Evolutionary conservation across 768 basidiomycete genomes (phyloP).

Genomic region (Trichaptum fuscoviolaceum): DNA sequence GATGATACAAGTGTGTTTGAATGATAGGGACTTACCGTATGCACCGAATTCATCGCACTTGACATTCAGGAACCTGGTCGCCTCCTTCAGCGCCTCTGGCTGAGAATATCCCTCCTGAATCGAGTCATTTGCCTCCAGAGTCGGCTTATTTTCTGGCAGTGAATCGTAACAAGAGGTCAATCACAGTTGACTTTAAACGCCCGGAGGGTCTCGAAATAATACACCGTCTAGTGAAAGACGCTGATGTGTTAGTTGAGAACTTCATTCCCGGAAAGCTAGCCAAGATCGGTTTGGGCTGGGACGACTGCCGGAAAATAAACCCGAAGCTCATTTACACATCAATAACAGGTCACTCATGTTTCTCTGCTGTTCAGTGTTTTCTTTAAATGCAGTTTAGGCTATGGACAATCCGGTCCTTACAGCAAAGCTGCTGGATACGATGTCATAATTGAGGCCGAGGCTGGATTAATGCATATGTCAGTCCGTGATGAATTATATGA

Average conservation of each 20-base stretch:
- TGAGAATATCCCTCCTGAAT: constrained; percentile 40
- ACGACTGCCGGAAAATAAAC: constrained; percentile 74
- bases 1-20: constrained; percentile 77
- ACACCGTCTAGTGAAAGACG: constrained; percentile 58
- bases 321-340: constrained; percentile 81
- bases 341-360: constrained; percentile 62
- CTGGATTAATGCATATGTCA: constrained; percentile 92
- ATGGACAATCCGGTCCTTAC: constrained; percentile 89
- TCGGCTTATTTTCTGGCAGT: constrained; percentile 88
- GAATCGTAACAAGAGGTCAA: constrained; percentile 86
- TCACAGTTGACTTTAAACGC: constrained; percentile 85
- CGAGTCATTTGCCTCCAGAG: constrained; percentile 74
- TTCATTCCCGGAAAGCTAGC: constrained; percentile 82
- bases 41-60: constrained; percentile 14
- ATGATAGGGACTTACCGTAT: constrained; percentile 9
- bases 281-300: constrained; percentile 80
- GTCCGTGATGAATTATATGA: constrained; percentile 23
- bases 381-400: constrained; percentile 37
- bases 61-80: constrained; percentile 25
- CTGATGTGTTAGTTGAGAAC: constrained; percentile 90
- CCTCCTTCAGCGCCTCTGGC: constrained; percentile 35
- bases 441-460: constrained; percentile 82
- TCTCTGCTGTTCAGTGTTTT: constrained; percentile 20
- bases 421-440: constrained; percentile 82
- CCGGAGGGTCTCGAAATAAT: constrained; percentile 73